Evolutionary conservation across 495 filamentous ascomycete species (phyloP).

Genomic region (Hyaloscypha hepaticicola): DNA sequence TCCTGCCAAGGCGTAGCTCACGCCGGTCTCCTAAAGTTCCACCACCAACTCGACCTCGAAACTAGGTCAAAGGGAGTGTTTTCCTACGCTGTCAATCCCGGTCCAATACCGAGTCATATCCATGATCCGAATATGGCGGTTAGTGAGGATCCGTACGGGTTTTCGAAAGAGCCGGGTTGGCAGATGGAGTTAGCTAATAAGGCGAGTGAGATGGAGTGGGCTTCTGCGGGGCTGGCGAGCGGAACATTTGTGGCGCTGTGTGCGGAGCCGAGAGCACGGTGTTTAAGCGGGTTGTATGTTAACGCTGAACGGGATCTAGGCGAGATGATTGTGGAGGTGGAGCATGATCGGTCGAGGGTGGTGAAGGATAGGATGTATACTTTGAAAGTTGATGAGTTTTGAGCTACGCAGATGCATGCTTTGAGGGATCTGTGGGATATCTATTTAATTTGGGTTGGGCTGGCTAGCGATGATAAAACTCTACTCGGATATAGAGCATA

Average conservation of each 20-base stretch:
- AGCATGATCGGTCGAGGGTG: constrained; percentile 27
- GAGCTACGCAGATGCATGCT: not conserved
- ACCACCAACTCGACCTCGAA: constrained; percentile 30
- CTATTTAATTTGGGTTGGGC: too few species aligned
- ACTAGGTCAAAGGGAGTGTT: constrained; percentile 29
- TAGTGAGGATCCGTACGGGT: constrained; percentile 6
- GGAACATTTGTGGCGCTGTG: constrained; percentile 32
- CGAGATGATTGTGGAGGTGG: constrained; percentile 27
- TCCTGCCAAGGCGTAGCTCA: constrained; percentile 30
- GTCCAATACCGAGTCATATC: constrained; percentile 27
- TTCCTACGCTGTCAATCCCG: constrained; percentile 35
- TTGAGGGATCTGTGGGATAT: too few species aligned
- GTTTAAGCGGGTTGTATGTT: constrained; percentile 32
- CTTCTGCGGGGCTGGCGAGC: constrained; percentile 23
- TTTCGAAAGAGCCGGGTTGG: constrained; percentile 13
- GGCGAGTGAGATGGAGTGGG: constrained; percentile 25
- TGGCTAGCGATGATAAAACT: too few species aligned
- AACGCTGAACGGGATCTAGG: constrained; percentile 34
- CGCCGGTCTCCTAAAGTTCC: constrained; percentile 29
- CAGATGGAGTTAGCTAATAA: constrained; percentile 19
- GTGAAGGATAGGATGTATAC: constrained; percentile 29
- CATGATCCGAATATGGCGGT: constrained; percentile 25
- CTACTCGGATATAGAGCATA: too few species aligned
- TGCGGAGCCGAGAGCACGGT: constrained; percentile 25
- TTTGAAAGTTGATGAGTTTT: constrained; percentile 33